Conservation (phyloP, 139 green algal species). For the Nannochloris sp. region DNA sequence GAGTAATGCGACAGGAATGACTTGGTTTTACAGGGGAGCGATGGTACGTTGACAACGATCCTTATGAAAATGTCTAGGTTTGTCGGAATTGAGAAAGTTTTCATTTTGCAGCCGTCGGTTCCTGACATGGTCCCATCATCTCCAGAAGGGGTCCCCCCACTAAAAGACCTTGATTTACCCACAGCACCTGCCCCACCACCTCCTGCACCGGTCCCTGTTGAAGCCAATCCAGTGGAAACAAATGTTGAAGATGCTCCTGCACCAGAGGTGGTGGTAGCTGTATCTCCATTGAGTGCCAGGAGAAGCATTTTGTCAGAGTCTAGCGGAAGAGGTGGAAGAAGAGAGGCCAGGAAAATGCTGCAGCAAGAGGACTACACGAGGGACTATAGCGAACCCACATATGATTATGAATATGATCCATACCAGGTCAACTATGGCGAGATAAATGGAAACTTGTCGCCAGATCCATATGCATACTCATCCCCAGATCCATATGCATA, state of each 20-base stretch:
- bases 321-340: too few species aligned
- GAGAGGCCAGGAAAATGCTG: too few species aligned
- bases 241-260: background rate
- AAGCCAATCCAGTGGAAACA: background rate
- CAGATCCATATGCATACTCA: background rate
- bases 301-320: too few species aligned
- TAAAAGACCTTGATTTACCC: background rate
- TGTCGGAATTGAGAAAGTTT: background rate
- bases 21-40: conserved; percentile 5
- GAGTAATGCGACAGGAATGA: conserved; percentile 5
- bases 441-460: background rate
- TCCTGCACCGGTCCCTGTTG: background rate
- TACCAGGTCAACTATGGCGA: conserved; percentile 1
- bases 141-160: background rate
- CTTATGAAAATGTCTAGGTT: background rate
- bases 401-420: conserved; percentile 3
- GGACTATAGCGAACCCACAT: background rate
- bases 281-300: too few species aligned
- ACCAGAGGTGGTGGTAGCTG: too few species aligned
- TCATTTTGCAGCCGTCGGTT: background rate
- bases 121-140: background rate
- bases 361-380: background rate
- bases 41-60: background rate
- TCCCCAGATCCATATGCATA: background rate
- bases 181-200: background rate